A percentile compares a stretch with the other conserved stretches of the same genome.
phyloP scores from a whole-genome alignment of 768 basidiomycete species.

The Inosperma sp. region DNA sequence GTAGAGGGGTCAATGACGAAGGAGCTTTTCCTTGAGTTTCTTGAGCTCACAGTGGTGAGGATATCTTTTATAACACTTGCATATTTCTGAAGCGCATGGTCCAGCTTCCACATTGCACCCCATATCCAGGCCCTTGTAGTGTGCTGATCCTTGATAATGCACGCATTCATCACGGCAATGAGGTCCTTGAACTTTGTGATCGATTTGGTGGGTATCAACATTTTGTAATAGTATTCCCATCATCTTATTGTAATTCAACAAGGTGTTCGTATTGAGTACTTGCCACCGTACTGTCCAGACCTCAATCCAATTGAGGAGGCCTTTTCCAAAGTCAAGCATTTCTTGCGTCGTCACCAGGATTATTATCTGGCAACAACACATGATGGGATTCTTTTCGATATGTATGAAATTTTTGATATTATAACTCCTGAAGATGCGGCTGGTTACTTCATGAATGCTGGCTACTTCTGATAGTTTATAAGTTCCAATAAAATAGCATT shows the following conservation, averaged over 20 bases:
- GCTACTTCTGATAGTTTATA: constrained; percentile 1
- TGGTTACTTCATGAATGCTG: constrained; percentile 4
- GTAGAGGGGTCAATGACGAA: neutral
- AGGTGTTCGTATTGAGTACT: neutral
- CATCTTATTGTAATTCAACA: neutral
- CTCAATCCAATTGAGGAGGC: neutral
- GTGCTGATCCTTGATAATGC: neutral
- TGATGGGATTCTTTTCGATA: neutral
- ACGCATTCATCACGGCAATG: neutral
- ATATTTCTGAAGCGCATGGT: too few species aligned
- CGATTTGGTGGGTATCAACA: neutral
- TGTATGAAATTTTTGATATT: neutral
- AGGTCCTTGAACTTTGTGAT: constrained; percentile 2
- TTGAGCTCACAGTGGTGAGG: neutral
- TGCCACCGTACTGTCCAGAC: neutral
- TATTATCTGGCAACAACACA: neutral
- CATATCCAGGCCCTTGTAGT: neutral
- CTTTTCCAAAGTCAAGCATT: neutral
- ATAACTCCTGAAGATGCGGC: neutral
- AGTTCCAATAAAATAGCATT: too few species aligned
- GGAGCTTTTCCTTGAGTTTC: neutral
- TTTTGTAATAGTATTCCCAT: neutral
- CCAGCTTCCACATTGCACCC: neutral
- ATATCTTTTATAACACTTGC: neutral
- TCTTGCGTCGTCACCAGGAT: neutral